phyloP scores from a whole-genome alignment of 2,329 filamentous ascomycete genomes.

The Beauveria medogensis region DNA sequence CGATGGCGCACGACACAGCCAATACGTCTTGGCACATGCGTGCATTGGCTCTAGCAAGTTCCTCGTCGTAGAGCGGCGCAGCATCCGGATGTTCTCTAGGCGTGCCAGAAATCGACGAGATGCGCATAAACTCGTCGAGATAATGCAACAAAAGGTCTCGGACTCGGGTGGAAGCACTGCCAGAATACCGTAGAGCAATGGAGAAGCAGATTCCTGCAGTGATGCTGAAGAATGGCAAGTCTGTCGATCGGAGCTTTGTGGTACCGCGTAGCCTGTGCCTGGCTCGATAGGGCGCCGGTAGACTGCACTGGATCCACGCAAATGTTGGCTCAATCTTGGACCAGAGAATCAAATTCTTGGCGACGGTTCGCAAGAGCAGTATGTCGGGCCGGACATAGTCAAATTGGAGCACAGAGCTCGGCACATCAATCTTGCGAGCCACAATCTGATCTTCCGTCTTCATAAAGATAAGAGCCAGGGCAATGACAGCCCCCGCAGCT shows the following conservation, averaged over 20 bases:
- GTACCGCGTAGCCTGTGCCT: constrained; percentile 53
- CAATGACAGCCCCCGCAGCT: constrained; percentile 86
- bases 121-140: constrained; percentile 76
- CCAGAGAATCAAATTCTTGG: constrained; percentile 91
- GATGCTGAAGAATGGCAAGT: constrained; percentile 90
- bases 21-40: constrained; percentile 87
- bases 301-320: constrained; percentile 65
- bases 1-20: constrained; percentile 71
- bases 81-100: constrained; percentile 22
- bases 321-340: constrained; percentile 65
- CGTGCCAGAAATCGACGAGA: constrained; percentile 50
- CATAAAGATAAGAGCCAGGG: constrained; percentile 89
- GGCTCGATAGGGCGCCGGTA: constrained; percentile 62
- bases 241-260: constrained; percentile 61
- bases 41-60: constrained; percentile 72
- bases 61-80: constrained; percentile 63
- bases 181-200: constrained; percentile 65
- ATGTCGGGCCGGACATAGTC: constrained; percentile 94
- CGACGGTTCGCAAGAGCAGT: constrained; percentile 79
- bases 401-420: constrained; percentile 82
- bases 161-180: constrained; percentile 60
- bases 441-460: constrained; percentile 85
- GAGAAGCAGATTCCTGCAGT: constrained; percentile 81
- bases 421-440: constrained; percentile 86
- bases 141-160: constrained; percentile 78